A percentile compares a stretch with the other conserved stretches of the same genome.
These are phyloP conservation scores for Pleurotus eryngii DNA, from an alignment of 768 basidiomycete species.

Conservation along the genomic window DNA sequence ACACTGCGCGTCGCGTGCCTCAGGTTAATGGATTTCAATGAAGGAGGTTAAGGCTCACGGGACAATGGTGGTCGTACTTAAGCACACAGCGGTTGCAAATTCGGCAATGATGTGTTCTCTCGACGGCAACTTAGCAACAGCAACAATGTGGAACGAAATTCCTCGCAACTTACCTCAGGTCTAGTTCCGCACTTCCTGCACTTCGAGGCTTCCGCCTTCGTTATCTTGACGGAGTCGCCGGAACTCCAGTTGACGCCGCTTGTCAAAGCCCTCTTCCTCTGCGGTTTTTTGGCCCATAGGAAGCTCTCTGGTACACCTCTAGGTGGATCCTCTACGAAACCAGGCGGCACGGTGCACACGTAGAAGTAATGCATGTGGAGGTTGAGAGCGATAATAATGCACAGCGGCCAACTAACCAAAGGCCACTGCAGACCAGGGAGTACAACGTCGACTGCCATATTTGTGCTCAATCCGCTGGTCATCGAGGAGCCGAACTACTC, in stretches of 20 bases:
- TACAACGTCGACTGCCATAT: constrained; percentile 68
- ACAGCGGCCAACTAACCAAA: constrained; percentile 61
- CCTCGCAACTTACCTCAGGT: constrained; percentile 64
- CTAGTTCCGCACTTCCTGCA: constrained; percentile 71
- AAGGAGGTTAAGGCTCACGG: constrained; percentile 44
- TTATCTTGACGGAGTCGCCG: constrained; percentile 40
- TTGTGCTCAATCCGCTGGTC: neutral
- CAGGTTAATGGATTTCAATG: neutral
- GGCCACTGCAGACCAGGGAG: constrained; percentile 60
- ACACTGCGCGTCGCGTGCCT: constrained; percentile 30
- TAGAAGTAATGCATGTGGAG: constrained; percentile 82
- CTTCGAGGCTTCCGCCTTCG: constrained; percentile 50
- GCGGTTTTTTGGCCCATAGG: constrained; percentile 53
- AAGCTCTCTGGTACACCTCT: constrained; percentile 35
- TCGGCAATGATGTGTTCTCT: constrained; percentile 92
- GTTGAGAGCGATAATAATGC: constrained; percentile 75
- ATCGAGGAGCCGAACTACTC: constrained; percentile 26
- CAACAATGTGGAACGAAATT: neutral
- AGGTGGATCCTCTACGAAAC: constrained; percentile 66
- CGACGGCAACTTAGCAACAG: constrained; percentile 11
- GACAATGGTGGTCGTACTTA: constrained; percentile 91
- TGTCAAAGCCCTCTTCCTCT: constrained; percentile 25
- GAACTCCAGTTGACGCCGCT: constrained; percentile 52
- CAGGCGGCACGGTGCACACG: constrained; percentile 76
- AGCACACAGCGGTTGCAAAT: constrained; percentile 89